phyloP scores from a whole-genome alignment of 2,329 filamentous ascomycete genomes.

The Paramyrothecium sp. region DNA sequence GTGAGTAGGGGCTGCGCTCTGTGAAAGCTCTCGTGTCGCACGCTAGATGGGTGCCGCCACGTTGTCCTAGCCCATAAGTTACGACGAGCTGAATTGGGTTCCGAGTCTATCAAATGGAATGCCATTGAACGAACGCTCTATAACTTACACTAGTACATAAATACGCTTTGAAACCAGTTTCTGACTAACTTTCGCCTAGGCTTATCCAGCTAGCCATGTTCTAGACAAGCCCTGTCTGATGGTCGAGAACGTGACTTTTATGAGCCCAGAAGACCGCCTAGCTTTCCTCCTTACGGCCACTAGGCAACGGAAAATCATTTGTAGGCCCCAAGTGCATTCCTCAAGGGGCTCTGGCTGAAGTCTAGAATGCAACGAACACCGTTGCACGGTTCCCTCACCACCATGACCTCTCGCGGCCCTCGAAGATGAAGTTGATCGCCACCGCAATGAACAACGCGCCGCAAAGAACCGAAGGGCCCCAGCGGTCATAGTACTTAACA shows the following conservation, averaged over 20 bases:
- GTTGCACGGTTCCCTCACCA: conserved; percentile 38
- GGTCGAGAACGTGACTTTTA: neutral
- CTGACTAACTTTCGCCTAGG: neutral
- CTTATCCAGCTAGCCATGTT: neutral
- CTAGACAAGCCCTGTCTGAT: neutral
- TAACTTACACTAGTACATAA: neutral
- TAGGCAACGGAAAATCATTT: neutral
- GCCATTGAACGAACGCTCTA: neutral
- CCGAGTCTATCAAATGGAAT: neutral
- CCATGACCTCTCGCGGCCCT: conserved; percentile 60
- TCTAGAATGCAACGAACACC: too few relatives aligned
- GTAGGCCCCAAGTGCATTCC: too few relatives aligned
- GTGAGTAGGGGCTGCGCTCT: too few relatives aligned
- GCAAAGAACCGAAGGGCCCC: conserved; percentile 79
- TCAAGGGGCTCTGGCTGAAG: too few relatives aligned
- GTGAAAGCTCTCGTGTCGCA: too few relatives aligned
- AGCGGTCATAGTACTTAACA: conserved; percentile 89
- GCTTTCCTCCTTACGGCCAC: neutral
- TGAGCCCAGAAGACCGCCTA: neutral
- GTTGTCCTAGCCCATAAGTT: too few relatives aligned
- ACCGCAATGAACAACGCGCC: conserved; percentile 71
- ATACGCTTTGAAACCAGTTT: neutral
- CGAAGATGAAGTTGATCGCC: conserved; percentile 75
- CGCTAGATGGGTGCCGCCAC: too few relatives aligned
- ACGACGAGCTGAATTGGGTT: too few relatives aligned